Evolutionary conservation across 2,329 filamentous ascomycete genomes (phyloP).

Genomic region (Coniosporium tulheliwenetii): DNA sequence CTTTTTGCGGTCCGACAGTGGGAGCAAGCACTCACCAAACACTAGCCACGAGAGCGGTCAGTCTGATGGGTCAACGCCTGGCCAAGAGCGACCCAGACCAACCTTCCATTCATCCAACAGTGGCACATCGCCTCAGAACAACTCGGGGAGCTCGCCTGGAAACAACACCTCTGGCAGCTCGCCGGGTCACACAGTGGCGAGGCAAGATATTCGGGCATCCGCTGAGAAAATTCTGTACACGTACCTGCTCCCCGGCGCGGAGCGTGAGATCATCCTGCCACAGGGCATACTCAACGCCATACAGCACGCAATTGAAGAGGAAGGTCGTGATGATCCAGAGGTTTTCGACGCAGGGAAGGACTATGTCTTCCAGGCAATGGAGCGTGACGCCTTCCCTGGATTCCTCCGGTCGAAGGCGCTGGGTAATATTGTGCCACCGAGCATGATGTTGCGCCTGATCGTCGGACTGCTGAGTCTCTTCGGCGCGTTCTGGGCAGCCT

Average conservation of each 20-base stretch:
- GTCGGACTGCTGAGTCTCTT: slow-evolving; percentile 77
- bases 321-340: slow-evolving; percentile 86
- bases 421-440: slow-evolving; percentile 86
- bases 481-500: slow-evolving; percentile 84
- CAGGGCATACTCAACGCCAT: slow-evolving; percentile 76
- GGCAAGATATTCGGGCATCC: slow-evolving; percentile 79
- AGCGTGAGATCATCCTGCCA: slow-evolving; percentile 88
- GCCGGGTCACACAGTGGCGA: slow-evolving; percentile 66
- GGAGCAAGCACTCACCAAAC: slow-evolving; percentile 29
- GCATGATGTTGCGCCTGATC: slow-evolving; percentile 71
- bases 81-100: slow-evolving; percentile 33
- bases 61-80: slow-evolving; percentile 37
- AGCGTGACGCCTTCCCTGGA: slow-evolving; percentile 94
- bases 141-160: slow-evolving; percentile 38
- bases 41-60: slow-evolving; percentile 35
- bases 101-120: slow-evolving; percentile 38
- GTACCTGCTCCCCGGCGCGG: slow-evolving; percentile 83
- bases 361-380: slow-evolving; percentile 99
- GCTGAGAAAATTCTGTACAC: slow-evolving; percentile 99
- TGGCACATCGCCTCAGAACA: slow-evolving; percentile 2
- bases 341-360: slow-evolving; percentile 97
- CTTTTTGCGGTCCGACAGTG: slow-evolving; percentile 54
- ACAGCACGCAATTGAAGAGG: slow-evolving; percentile 75
- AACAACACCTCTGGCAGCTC: slow-evolving; percentile 44
- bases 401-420: slow-evolving; percentile 91